Conservation (phyloP, 2,329 filamentous ascomycete species). For the Fusarium siculi region DNA sequence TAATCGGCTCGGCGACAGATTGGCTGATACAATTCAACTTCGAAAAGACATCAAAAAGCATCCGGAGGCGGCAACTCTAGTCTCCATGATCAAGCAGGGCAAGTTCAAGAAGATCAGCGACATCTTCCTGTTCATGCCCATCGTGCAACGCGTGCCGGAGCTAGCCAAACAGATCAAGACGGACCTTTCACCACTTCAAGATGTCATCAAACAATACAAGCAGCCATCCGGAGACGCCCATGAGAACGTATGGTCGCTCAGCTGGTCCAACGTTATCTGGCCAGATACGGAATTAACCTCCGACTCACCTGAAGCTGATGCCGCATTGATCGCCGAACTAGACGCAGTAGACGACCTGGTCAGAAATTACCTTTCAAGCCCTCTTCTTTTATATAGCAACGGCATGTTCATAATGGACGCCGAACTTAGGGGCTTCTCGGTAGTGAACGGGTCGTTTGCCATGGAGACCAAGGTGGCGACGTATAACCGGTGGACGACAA, state of each 20-base stretch:
- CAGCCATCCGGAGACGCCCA: background rate
- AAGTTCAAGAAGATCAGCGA: background rate
- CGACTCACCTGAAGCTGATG: background rate
- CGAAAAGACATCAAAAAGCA: background rate
- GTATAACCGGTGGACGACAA: background rate
- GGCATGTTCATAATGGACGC: background rate
- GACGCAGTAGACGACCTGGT: background rate
- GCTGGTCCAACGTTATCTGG: background rate
- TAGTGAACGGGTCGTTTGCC: background rate
- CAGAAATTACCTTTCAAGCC: background rate
- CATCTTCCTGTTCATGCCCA: background rate
- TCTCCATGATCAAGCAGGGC: background rate
- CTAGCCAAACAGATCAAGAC: background rate
- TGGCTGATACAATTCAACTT: background rate
- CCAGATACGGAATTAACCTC: background rate
- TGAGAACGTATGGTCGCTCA: background rate
- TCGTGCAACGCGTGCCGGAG: fast-evolving
- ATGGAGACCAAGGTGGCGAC: background rate
- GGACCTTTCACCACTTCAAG: background rate
- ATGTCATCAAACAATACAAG: background rate
- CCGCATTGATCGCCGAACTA: background rate
- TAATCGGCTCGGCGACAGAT: fast-evolving
- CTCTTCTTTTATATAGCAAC: background rate
- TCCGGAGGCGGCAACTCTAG: background rate
- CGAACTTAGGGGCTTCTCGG: background rate